Evolutionary conservation across 139 green algal species (phyloP).

Genomic region (Pseudopediastrum boryanum): DNA sequence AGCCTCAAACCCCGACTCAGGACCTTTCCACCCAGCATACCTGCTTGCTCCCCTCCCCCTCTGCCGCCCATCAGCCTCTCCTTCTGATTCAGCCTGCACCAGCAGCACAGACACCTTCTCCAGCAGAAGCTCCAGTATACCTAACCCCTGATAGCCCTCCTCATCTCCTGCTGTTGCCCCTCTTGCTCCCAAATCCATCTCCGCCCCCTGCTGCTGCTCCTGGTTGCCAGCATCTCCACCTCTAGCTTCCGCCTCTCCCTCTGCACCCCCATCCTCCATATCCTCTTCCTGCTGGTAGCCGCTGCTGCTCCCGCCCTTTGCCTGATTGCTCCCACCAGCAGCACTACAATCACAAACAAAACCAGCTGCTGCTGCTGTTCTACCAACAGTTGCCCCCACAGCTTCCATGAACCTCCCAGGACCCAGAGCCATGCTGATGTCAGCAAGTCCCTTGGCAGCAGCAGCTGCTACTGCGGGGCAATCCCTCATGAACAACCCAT

Average conservation of each 20-base stretch:
- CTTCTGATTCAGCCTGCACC: slow-evolving; percentile 1
- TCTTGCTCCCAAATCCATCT: not conserved
- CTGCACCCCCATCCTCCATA: slow-evolving; percentile 1
- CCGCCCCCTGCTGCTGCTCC: not conserved
- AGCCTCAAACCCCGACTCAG: no score
- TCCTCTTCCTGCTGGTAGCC: not conserved
- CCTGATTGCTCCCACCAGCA: slow-evolving; percentile 1
- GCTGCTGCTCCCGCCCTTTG: not conserved
- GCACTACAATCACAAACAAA: not conserved
- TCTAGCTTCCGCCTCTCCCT: not conserved
- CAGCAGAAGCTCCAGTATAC: slow-evolving; percentile 25
- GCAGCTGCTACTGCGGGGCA: no score
- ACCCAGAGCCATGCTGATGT: no score
- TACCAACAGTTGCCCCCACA: not conserved
- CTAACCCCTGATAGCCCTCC: not conserved
- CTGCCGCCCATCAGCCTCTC: not conserved
- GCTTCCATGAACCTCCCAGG: no score
- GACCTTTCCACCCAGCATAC: no score
- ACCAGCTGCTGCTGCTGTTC: not conserved
- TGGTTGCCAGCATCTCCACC: no score
- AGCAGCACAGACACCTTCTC: slow-evolving; percentile 14
- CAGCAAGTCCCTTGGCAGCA: no score
- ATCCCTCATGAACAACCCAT: no score
- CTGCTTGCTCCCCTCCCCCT: not conserved
- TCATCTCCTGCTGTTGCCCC: not conserved